These are phyloP conservation scores for Tricladium varicosporioides DNA, from an alignment of 2,329 filamentous ascomycete genomes.

Conservation along the genomic window DNA sequence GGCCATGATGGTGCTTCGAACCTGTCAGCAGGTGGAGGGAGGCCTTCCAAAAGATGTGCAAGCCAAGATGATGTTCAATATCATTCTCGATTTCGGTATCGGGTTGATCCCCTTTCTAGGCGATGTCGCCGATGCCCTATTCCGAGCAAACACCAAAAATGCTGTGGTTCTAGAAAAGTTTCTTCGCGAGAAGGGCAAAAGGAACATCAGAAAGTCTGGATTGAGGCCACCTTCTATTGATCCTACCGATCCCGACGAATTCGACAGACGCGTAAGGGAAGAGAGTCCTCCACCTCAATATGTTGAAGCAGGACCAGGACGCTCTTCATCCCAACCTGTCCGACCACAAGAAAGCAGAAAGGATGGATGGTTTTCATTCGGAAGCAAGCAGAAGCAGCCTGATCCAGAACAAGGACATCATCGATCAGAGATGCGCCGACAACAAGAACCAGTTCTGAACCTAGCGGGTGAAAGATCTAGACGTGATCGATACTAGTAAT, in stretches of 20 bases:
- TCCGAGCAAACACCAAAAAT: conserved; percentile 76
- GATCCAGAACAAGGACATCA: conserved; percentile 29
- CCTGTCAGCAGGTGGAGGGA: conserved; percentile 72
- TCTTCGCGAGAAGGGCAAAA: conserved; percentile 66
- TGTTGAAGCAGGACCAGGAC: conserved; percentile 4
- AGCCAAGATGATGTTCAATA: conserved; percentile 76
- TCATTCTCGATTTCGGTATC: conserved; percentile 69
- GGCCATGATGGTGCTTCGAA: conserved; percentile 71
- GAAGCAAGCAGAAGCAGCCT: conserved; percentile 33
- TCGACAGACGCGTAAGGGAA: conserved; percentile 39
- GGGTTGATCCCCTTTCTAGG: conserved; percentile 74
- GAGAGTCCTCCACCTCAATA: conserved; percentile 32
- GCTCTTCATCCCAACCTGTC: conserved; percentile 9
- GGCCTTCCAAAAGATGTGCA: conserved; percentile 64
- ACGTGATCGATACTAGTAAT: not conserved
- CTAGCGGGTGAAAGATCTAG: not conserved
- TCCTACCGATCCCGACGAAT: conserved; percentile 52
- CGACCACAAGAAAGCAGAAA: conserved; percentile 8
- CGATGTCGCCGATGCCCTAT: conserved; percentile 68
- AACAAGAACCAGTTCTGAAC: not conserved
- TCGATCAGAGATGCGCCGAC: conserved; percentile 1
- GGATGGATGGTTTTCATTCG: conserved; percentile 34
- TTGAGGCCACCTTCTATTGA: conserved; percentile 47
- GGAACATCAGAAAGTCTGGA: conserved; percentile 48
- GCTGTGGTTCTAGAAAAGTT: conserved; percentile 62